Percentiles rank a stretch among this genome's conserved stretches.
phyloP scores from a whole-genome alignment of 2,329 filamentous ascomycete genomes.

The Penicillium janthinellum region DNA sequence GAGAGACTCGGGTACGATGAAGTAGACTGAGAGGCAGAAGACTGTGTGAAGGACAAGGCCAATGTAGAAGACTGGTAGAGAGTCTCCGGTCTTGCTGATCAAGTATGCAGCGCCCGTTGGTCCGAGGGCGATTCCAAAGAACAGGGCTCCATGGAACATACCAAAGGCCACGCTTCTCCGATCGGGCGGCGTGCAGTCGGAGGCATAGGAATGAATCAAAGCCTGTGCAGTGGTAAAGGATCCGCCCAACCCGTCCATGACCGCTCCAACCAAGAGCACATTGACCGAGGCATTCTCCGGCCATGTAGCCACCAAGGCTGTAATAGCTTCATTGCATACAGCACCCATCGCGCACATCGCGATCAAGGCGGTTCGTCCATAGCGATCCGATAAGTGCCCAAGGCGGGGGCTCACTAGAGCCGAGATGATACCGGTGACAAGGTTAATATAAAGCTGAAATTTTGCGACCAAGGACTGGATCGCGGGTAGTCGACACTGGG shows the following conservation, averaged over 20 bases:
- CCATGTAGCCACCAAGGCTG: conserved; percentile 74
- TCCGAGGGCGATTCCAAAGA: conserved; percentile 83
- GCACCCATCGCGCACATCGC: conserved; percentile 73
- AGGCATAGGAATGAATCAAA: conserved; percentile 80
- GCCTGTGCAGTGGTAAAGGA: conserved; percentile 85
- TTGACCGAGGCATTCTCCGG: conserved; percentile 73
- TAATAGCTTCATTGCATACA: conserved; percentile 72
- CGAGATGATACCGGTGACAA: conserved; percentile 75
- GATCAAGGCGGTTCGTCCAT: conserved; percentile 76
- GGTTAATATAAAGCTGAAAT: conserved; percentile 74
- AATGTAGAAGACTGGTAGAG: conserved; percentile 83
- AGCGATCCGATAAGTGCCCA: conserved; percentile 82
- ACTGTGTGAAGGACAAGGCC: conserved; percentile 70
- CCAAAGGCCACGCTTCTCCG: conserved; percentile 81
- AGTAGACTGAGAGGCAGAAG: conserved; percentile 71
- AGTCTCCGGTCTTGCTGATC: conserved; percentile 71
- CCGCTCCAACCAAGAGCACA: conserved; percentile 74
- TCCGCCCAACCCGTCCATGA: conserved; percentile 80
- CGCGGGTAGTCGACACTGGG: conserved; percentile 76
- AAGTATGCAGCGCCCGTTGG: conserved; percentile 80
- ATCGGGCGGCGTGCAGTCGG: conserved; percentile 82
- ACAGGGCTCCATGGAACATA: conserved; percentile 86
- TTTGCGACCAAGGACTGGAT: conserved; percentile 76
- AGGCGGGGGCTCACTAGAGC: conserved; percentile 81
- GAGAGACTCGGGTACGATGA: conserved; percentile 82